Conservation (phyloP, 306 rosid species). For the Gillenia trifoliata region DNA sequence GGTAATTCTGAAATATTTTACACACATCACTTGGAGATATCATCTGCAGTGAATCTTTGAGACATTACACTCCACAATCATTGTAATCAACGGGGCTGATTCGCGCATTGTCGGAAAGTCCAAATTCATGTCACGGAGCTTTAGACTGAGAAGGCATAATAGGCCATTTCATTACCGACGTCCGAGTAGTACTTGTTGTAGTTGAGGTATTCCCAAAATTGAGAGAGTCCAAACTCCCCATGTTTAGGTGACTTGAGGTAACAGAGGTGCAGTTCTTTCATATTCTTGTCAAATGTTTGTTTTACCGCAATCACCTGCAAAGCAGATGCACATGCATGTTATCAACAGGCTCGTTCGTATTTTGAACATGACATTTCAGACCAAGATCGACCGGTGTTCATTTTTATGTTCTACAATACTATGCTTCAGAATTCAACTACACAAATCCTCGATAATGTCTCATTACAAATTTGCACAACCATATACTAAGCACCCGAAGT, state of each 20-base stretch:
- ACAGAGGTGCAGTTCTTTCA: slow-evolving; percentile 60
- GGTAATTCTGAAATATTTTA: not conserved
- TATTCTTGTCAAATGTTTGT: slow-evolving; percentile 60
- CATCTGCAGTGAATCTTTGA: not conserved
- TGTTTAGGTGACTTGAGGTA: slow-evolving; percentile 71
- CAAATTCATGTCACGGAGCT: not conserved
- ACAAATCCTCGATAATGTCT: not conserved
- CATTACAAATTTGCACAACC: not conserved
- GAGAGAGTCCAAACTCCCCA: slow-evolving; percentile 53
- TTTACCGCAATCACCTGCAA: slow-evolving; percentile 71
- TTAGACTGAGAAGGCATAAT: slow-evolving; percentile 27
- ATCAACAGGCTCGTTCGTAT: not conserved
- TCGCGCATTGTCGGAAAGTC: not conserved
- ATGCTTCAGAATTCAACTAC: not conserved
- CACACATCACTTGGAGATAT: not conserved
- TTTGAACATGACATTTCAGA: not conserved
- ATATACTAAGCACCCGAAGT: not conserved
- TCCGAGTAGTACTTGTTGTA: slow-evolving; percentile 62
- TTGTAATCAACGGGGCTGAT: not conserved
- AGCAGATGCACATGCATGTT: slow-evolving; percentile 3
- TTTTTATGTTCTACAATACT: not conserved
- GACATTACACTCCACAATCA: not conserved
- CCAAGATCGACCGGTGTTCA: not conserved
- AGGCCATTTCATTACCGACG: slow-evolving; percentile 34
- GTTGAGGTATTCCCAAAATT: slow-evolving; percentile 80